Percentiles rank a stretch among this genome's conserved stretches.
Evolutionary conservation across 1,284 basidiomycete species (phyloP).

Genomic region (Melampsora americana): DNA sequence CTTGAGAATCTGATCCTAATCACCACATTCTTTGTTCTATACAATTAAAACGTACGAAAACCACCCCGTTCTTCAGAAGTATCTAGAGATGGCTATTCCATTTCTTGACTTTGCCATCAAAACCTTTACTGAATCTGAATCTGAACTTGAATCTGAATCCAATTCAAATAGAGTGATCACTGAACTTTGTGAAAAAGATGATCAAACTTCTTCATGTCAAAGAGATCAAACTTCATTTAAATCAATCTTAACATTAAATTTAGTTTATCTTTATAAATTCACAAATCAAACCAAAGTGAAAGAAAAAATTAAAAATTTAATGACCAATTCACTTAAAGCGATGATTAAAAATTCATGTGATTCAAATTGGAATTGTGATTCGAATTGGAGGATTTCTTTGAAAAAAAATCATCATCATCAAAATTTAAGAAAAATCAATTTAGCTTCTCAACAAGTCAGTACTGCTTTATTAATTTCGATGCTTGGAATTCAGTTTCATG

Average conservation of each 20-base stretch:
- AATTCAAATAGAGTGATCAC: not conserved
- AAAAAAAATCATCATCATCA: not conserved
- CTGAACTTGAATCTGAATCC: no score
- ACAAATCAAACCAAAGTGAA: not conserved
- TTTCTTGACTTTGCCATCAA: not conserved
- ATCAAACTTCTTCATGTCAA: not conserved
- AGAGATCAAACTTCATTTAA: not conserved
- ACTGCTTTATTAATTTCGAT: not conserved
- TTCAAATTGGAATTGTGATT: not conserved
- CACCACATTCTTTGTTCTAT: no score
- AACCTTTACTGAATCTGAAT: not conserved
- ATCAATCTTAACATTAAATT: not conserved
- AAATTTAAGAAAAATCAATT: not conserved
- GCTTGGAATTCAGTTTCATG: not conserved
- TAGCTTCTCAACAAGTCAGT: not conserved
- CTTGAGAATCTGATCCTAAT: no score
- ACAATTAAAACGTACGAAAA: no score
- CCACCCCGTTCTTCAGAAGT: not conserved
- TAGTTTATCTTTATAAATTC: not conserved
- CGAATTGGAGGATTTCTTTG: no score
- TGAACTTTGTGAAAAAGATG: not conserved
- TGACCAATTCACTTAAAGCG: not conserved
- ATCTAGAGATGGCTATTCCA: not conserved
- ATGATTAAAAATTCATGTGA: not conserved
- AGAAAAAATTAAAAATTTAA: not conserved